Evolutionary conservation across 2,329 filamentous ascomycete genomes (phyloP).

Genomic region (Fusarium buharicum): DNA sequence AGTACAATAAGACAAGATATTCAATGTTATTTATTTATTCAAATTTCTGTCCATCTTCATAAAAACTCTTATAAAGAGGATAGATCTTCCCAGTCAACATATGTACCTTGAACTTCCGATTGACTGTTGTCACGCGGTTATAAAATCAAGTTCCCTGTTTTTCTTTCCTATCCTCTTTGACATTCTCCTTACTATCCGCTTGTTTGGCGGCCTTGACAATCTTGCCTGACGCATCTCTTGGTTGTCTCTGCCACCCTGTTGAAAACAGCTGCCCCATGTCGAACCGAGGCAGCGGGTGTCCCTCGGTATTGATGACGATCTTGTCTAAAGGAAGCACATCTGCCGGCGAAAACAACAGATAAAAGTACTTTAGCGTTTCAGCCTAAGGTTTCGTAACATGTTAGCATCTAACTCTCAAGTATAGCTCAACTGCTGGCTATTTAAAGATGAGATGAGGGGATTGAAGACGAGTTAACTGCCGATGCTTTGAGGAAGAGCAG

Average conservation of each 20-base stretch:
- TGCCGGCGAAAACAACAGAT: slow-evolving; percentile 87
- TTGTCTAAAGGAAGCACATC: slow-evolving; percentile 86
- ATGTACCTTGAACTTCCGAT: too few relatives aligned
- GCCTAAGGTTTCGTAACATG: slow-evolving; percentile 63
- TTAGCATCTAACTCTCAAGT: slow-evolving; percentile 17
- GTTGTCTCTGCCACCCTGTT: slow-evolving; percentile 83
- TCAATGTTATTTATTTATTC: too few relatives aligned
- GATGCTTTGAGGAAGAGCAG: too few relatives aligned
- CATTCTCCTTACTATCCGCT: slow-evolving; percentile 16
- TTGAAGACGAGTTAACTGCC: too few relatives aligned
- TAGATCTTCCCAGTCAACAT: too few relatives aligned
- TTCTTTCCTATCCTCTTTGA: slow-evolving; percentile 22
- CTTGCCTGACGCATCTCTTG: slow-evolving; percentile 61
- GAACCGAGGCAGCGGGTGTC: slow-evolving; percentile 89
- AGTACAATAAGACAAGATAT: too few relatives aligned
- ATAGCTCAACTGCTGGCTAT: neutral
- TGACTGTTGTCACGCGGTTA: neutral
- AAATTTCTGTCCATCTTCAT: neutral
- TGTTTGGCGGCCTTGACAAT: slow-evolving; percentile 45
- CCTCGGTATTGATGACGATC: slow-evolving; percentile 95
- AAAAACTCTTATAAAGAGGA: too few relatives aligned
- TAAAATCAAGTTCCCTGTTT: slow-evolving; percentile 16
- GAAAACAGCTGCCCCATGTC: slow-evolving; percentile 80
- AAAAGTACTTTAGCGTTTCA: slow-evolving; percentile 98
- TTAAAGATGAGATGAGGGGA: too few relatives aligned